Evolutionary conservation across 2,329 filamentous ascomycete species (phyloP), one percentile per base, ranked within the genome.

Genomic region (Aspergillus sergii): DNA sequence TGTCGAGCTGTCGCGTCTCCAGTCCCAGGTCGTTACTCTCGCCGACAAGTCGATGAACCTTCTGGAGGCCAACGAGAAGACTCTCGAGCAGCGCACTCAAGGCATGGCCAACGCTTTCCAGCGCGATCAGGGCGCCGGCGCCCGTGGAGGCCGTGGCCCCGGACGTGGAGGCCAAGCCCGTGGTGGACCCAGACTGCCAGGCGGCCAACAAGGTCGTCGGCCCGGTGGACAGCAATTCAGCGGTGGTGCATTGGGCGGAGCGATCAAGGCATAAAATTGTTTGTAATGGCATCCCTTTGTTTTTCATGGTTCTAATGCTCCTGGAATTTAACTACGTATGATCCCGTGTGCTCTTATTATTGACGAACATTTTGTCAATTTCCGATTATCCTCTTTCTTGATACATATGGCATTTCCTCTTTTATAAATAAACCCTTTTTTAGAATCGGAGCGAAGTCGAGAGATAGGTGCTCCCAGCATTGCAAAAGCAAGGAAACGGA

Each of bases 21-120:
- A 99, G 83, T 97, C 92, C 79, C 86, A 99, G 75, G 94, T 96
- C 36, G 89, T 99, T 69, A 95, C 94, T 11, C 86, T 99, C 58
- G 93, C 92, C 64, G 95, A 99, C 84, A 99, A 98, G 87, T 94
- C 95, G 63, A 96, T 93, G 77, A 89, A 90, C 59, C 90, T 99
- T 64, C 97, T 98, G 76, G 96, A 99, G 86, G 90, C 90, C 72
- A 99, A 99, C 83, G 95, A 99, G 85, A 90, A 96, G 79, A 96
- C 94, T 28, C 86, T 99, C 71, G 95, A 99, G 85, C 94, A 97
- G 79, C 89, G 95, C 77, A 98, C 96, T 71, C 93, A 97, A 79
- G 95, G 95, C 72, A 97, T 94, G 71, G 89, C 92, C 63, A 96
- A 96, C 75, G 94, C 93, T 32, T 98, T 98, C 81, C 94, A 97